Evolutionary conservation across 352 stramenopile species (phyloP).

Genomic region (Phytophthora agathidicida): DNA sequence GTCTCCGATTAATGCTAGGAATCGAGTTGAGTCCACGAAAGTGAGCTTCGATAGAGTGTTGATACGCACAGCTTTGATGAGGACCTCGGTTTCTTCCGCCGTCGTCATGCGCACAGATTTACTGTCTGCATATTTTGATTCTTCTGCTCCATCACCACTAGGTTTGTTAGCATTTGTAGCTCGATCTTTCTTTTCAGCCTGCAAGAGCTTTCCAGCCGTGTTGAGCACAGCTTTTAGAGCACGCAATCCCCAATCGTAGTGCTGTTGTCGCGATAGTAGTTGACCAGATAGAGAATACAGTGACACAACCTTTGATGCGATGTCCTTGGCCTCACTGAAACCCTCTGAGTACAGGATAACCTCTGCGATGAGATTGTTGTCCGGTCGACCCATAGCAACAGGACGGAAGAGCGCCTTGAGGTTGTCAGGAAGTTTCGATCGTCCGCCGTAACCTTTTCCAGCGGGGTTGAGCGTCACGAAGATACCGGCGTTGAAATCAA

Average conservation of each 20-base stretch:
- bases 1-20: conserved; percentile 93
- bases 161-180: conserved; percentile 17
- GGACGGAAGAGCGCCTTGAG: conserved; percentile 95
- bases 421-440: conserved; percentile 94
- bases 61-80: conserved; percentile 96
- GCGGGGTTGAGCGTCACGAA: conserved; percentile 96
- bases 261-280: conserved; percentile 88
- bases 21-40: conserved; percentile 89
- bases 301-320: conserved; percentile 92
- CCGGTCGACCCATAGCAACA: conserved; percentile 91
- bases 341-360: conserved; percentile 93
- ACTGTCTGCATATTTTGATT: conserved; percentile 20
- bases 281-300: conserved; percentile 91
- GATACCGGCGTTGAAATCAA: conserved; percentile 94
- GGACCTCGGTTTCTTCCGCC: conserved; percentile 88
- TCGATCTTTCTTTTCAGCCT: conserved; percentile 77
- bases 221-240: conserved; percentile 95
- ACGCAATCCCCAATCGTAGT: conserved; percentile 95
- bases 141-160: conserved; percentile 17
- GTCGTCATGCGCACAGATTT: conserved; percentile 52
- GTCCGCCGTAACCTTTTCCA: conserved; percentile 93
- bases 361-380: conserved; percentile 95
- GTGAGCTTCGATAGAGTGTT: conserved; percentile 97
- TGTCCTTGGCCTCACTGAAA: conserved; percentile 90
- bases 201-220: conserved; percentile 92